Conservation (phyloP, 164 flowering plant species). For the Protea cynaroides region DNA sequence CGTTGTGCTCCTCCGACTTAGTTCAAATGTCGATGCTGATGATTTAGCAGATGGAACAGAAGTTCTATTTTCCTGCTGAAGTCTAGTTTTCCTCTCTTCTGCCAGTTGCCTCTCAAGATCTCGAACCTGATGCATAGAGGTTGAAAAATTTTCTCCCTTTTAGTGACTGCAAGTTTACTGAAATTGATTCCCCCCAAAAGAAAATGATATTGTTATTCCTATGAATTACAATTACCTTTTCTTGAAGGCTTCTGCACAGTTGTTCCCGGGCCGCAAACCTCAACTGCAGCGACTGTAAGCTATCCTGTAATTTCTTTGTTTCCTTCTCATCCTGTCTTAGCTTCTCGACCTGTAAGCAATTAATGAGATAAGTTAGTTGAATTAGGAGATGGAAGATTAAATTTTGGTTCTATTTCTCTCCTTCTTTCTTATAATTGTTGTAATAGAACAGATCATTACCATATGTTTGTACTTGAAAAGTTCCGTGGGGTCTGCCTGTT, state of each 20-base stretch:
- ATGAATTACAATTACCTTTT: conserved; percentile 46
- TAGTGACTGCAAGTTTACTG: not conserved
- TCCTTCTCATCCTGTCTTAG: conserved; percentile 86
- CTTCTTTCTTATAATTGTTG: not conserved
- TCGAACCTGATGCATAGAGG: conserved; percentile 41
- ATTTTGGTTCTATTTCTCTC: not conserved
- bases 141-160: not conserved
- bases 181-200: not conserved
- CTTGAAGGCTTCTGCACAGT: conserved; percentile 65
- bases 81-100: conserved; percentile 70
- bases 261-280: conserved; percentile 73
- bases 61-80: conserved; percentile 64
- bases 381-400: not conserved
- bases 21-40: conserved; percentile 20
- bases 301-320: conserved; percentile 67
- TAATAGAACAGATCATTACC: conserved; percentile 30
- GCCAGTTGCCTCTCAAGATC: conserved; percentile 78
- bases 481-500: conserved; percentile 62
- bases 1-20: conserved; percentile 22
- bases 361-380: not conserved
- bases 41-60: conserved; percentile 40
- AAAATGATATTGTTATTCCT: not conserved
- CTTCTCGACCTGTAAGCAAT: conserved; percentile 63
- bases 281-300: conserved; percentile 63
- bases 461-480: conserved; percentile 75